A percentile compares a stretch with the other conserved stretches of the same genome.
Evolutionary conservation across 2,329 filamentous ascomycete genomes (phyloP).

Genomic region (Fusarium sp.): DNA sequence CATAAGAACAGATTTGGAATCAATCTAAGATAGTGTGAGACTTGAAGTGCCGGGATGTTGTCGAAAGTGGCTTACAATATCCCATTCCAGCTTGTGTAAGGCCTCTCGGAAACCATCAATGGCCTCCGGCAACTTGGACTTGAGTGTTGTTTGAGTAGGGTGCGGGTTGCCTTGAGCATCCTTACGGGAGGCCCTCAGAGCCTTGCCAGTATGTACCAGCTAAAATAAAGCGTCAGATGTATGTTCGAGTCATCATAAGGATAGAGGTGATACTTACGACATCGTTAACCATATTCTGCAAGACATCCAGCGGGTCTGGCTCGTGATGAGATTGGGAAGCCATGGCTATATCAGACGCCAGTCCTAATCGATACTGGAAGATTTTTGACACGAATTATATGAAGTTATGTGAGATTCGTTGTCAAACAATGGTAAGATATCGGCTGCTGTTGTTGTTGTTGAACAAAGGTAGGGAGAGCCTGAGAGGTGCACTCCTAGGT

Average conservation of each 20-base stretch:
- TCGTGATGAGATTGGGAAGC: constrained; percentile 51
- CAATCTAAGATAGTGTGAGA: constrained; percentile 48
- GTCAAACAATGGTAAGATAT: constrained; percentile 19
- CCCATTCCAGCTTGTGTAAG: constrained; percentile 67
- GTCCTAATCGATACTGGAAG: not conserved
- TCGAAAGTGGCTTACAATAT: constrained; percentile 61
- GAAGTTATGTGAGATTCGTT: not conserved
- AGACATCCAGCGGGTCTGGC: constrained; percentile 56
- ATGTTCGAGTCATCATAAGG: not conserved
- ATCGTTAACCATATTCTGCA: constrained; percentile 67
- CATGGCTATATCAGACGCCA: constrained; percentile 39
- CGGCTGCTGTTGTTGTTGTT: constrained; percentile 7
- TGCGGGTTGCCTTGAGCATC: constrained; percentile 58
- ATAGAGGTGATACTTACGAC: constrained; percentile 58
- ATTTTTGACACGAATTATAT: not conserved
- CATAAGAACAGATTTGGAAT: constrained; percentile 66
- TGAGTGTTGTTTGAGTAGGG: constrained; percentile 50
- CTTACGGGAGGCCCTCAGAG: constrained; percentile 62
- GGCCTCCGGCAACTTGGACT: constrained; percentile 61
- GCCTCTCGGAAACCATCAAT: constrained; percentile 64
- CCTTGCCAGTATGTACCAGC: constrained; percentile 71
- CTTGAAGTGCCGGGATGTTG: not conserved
- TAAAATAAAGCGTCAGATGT: constrained; percentile 46
- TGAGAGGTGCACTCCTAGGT: constrained; percentile 8
- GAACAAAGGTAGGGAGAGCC: constrained; percentile 16